These are phyloP conservation scores for Tricholoma furcatifolium DNA, from an alignment of 768 basidiomycete species.

Conservation along the genomic window DNA sequence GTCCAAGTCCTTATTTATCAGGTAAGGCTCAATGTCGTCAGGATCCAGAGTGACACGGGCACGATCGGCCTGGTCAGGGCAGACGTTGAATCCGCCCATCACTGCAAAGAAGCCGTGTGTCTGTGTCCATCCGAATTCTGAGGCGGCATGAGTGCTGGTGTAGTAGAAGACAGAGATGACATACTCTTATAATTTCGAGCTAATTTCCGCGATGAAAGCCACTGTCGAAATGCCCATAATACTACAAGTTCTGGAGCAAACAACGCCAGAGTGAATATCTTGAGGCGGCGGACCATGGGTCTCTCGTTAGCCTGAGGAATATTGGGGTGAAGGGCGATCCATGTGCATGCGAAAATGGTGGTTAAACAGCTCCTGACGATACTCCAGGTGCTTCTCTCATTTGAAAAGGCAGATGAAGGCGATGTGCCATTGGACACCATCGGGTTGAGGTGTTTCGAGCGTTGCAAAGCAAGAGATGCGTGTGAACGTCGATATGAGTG, in stretches of 20 bases:
- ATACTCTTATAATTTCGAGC: constrained; percentile 1
- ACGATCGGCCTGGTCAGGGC: neutral
- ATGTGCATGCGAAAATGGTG: constrained; percentile 24
- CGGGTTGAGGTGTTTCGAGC: no score
- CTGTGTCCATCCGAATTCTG: constrained; percentile 19
- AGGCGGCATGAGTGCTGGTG: neutral
- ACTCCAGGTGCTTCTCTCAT: constrained; percentile 9
- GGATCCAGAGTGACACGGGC: neutral
- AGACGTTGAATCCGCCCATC: constrained; percentile 25
- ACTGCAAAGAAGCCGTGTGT: constrained; percentile 26
- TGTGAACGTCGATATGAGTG: no score
- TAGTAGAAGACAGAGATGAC: neutral
- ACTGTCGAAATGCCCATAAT: constrained; percentile 20
- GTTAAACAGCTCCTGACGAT: constrained; percentile 25
- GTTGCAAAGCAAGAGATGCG: no score
- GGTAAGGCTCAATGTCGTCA: neutral
- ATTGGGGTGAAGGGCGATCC: constrained; percentile 25
- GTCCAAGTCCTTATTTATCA: constrained; percentile 1
- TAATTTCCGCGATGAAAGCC: constrained; percentile 18
- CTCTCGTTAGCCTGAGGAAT: constrained; percentile 10
- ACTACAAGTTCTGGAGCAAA: constrained; percentile 23
- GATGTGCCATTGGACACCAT: no score
- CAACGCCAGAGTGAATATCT: constrained; percentile 16
- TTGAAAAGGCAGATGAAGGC: neutral
- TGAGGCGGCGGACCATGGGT: neutral